phyloP scores from a whole-genome alignment of 2,329 filamentous ascomycete genomes.

The Atkinsonella hypoxylon region DNA sequence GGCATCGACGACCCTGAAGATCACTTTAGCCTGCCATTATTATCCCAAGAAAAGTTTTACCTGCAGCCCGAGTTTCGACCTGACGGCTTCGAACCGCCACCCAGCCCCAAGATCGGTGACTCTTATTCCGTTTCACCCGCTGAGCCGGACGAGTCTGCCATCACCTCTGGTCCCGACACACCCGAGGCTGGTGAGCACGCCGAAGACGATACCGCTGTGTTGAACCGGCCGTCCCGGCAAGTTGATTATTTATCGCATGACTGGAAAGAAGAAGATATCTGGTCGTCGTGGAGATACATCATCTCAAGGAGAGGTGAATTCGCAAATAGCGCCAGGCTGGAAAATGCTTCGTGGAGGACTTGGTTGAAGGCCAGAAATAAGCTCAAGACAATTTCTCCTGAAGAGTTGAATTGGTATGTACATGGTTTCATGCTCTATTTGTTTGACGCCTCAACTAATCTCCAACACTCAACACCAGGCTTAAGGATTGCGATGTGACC shows the following conservation, averaged over 20 bases:
- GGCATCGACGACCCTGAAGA: conserved; percentile 35
- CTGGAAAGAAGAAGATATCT: conserved; percentile 93
- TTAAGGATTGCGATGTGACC: conserved; percentile 94
- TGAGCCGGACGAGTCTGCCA: conserved; percentile 39
- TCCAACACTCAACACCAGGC: conserved; percentile 42
- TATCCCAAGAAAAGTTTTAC: conserved; percentile 35
- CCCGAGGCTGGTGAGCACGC: conserved; percentile 47
- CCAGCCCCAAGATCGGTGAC: conserved; percentile 36
- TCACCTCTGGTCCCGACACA: conserved; percentile 44
- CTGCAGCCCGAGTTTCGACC: conserved; percentile 18
- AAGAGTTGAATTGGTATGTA: conserved; percentile 82
- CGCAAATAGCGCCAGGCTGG: conserved; percentile 67
- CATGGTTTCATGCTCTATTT: not conserved
- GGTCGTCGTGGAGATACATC: conserved; percentile 93
- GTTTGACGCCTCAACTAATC: not conserved
- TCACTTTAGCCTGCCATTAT: conserved; percentile 32
- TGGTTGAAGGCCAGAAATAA: conserved; percentile 91
- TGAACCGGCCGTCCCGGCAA: conserved; percentile 66
- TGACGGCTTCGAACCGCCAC: conserved; percentile 35
- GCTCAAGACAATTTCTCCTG: conserved; percentile 77
- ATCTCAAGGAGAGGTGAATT: conserved; percentile 69
- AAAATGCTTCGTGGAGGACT: conserved; percentile 94
- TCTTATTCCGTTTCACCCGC: conserved; percentile 41
- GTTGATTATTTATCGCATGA: conserved; percentile 94
- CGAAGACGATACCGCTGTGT: conserved; percentile 69